Evolutionary conservation across 257 asterid genomes (phyloP).

Genomic region (Solanum medicagineum): DNA sequence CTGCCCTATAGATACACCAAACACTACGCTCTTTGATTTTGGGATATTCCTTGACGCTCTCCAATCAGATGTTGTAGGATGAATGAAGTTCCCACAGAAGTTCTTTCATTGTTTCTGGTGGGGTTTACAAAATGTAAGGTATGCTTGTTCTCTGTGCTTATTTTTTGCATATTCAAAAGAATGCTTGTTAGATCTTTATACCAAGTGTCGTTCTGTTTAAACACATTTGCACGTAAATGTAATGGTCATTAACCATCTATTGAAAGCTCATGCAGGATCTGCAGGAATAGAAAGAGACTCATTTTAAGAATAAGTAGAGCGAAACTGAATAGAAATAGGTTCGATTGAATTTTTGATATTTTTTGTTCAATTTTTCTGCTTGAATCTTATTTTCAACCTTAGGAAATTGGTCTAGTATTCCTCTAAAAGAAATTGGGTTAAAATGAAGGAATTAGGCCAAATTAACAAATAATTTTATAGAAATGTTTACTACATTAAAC

Average conservation of each 20-base stretch:
- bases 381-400: neutral
- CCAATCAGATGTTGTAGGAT: slow-evolving; percentile 80
- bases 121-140: slow-evolving; percentile 98
- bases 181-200: neutral
- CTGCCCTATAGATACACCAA: slow-evolving; percentile 55
- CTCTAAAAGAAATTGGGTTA: neutral
- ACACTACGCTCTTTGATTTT: slow-evolving; percentile 57
- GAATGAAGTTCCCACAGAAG: slow-evolving; percentile 77
- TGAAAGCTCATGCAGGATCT: neutral
- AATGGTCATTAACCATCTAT: neutral
- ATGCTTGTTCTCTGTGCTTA: neutral
- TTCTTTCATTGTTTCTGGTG: slow-evolving; percentile 98
- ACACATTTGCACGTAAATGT: neutral
- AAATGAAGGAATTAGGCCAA: neutral
- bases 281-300: neutral
- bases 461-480: neutral
- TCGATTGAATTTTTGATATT: neutral
- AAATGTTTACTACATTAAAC: neutral
- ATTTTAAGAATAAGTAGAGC: neutral
- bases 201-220: neutral
- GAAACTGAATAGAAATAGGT: neutral
- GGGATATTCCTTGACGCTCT: slow-evolving; percentile 94
- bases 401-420: neutral
- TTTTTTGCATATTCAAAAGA: neutral
- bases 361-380: neutral